Evolutionary conservation across 345 rosid species (phyloP), one percentile per base, ranked within the genome.

Genomic region (Excoecaria agallocha): DNA sequence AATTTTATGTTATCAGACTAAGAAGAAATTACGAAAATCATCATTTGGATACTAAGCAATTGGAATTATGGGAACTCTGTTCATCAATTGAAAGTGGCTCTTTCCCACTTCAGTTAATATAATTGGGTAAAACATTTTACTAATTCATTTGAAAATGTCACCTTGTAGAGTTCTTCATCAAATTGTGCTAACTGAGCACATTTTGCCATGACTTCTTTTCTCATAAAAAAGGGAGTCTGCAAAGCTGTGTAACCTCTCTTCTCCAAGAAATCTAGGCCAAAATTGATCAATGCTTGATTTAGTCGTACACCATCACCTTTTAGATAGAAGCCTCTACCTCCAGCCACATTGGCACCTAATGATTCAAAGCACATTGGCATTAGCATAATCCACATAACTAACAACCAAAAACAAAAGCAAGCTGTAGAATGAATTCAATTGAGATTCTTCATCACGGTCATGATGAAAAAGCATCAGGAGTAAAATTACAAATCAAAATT

Each of bases 91-190:
- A 43, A 43, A 43, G 48, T 43, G 48, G 8, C 12, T 17, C 12
- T 22, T 10, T 19, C 59, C 59, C 59, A 55, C 59, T 22, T 55
- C 25, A 19, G 24, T 9, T 19, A 2, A 55, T 55, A 8, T 55
- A 22, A 20, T 24, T 25, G 30, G 11, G 50, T 19, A 65, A 30
- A 43, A 64, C 43, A 61, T 61, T 10, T 22, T n/a, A 55, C 59
- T 9, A 12, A 17, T 16, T 52, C 5, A 51, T 35, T 1, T 38
- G 17, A 17, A 51, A 48, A 48, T 37, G 12, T 51, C 71, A 91
- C 98, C 95, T 94, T 90, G 91, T 92, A 94, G 63, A 94, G 97
- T 70, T 94, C 93, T 82, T 94, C 97, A 69, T 94, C 98, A 55
- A 94, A 92, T 78, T 92, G 97, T 17, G 93, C 89, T 79, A 94